These are phyloP conservation scores for Diaporthe sp. DNA, from an alignment of 2,329 filamentous ascomycete genomes.

Conservation along the genomic window DNA sequence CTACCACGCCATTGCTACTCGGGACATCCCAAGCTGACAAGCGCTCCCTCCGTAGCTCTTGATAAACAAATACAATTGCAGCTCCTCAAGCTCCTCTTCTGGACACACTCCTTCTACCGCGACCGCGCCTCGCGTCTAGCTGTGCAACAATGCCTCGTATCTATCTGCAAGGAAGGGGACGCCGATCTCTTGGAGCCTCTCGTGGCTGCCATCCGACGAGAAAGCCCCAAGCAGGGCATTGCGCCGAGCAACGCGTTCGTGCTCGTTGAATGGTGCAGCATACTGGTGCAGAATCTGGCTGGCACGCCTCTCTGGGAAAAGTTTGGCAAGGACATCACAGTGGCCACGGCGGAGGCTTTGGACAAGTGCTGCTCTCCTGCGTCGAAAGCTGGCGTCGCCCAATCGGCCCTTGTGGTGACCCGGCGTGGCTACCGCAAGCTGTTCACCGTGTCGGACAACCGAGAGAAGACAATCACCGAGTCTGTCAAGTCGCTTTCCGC, in stretches of 20 bases:
- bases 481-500: slow-evolving; percentile 77
- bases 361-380: slow-evolving; percentile 82
- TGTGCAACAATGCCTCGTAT: slow-evolving; percentile 83
- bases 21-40: slow-evolving; percentile 35
- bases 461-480: slow-evolving; percentile 72
- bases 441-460: slow-evolving; percentile 71
- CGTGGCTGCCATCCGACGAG: slow-evolving; percentile 75
- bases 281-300: slow-evolving; percentile 81
- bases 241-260: slow-evolving; percentile 88
- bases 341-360: slow-evolving; percentile 79
- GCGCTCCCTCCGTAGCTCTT: slow-evolving; percentile 55
- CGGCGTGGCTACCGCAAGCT: slow-evolving; percentile 84
- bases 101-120: slow-evolving; percentile 88
- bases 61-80: slow-evolving; percentile 63
- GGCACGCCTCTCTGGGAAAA: slow-evolving; percentile 73
- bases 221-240: slow-evolving; percentile 83
- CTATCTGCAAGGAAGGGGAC: slow-evolving; percentile 70
- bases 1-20: slow-evolving; percentile 5
- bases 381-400: slow-evolving; percentile 74
- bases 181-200: slow-evolving; percentile 74
- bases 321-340: slow-evolving; percentile 75
- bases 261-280: slow-evolving; percentile 88
- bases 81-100: slow-evolving; percentile 82
- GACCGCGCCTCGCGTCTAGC: slow-evolving; percentile 88
- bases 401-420: slow-evolving; percentile 83